Conservation (phyloP, 768 basidiomycete genomes). For the Lactifluus piperatus region DNA sequence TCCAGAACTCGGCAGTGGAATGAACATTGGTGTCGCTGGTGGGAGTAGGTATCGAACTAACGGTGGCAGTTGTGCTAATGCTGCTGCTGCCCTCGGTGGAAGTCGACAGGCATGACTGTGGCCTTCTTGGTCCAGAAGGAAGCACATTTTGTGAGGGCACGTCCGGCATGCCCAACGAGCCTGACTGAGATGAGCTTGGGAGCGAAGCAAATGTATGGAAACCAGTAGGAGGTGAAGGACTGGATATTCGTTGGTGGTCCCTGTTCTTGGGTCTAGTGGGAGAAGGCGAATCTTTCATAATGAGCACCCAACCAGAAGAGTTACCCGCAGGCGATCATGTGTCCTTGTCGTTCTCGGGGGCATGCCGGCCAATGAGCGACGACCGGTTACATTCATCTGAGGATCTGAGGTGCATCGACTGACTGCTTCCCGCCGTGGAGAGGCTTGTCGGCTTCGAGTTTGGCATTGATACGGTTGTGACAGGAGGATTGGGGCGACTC, state of each 20-base stretch:
- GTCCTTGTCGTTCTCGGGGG: constrained; percentile 27
- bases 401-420: constrained; percentile 18
- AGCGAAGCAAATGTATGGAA: constrained; percentile 41
- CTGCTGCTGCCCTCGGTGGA: no score
- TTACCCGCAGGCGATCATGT: constrained; percentile 46
- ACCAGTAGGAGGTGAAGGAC: constrained; percentile 47
- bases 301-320: constrained; percentile 77
- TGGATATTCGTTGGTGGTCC: constrained; percentile 34
- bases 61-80: no score
- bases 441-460: constrained; percentile 13
- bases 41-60: no score
- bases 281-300: constrained; percentile 80
- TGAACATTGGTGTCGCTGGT: no score
- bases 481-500: constrained; percentile 37
- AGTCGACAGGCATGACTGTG: no score
- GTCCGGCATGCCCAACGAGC: constrained; percentile 37
- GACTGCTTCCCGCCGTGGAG: constrained; percentile 5
- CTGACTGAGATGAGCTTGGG: constrained; percentile 34
- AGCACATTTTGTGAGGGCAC: constrained; percentile 34
- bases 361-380: constrained; percentile 22
- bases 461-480: constrained; percentile 19
- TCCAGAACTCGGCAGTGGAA: no score
- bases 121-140: constrained; percentile 45
- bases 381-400: constrained; percentile 28
- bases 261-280: constrained; percentile 52